Evolutionary conservation across 345 rosid genomes (phyloP), one percentile per base, ranked within the genome.

Genomic region (Gossypium rotundifolium): DNA sequence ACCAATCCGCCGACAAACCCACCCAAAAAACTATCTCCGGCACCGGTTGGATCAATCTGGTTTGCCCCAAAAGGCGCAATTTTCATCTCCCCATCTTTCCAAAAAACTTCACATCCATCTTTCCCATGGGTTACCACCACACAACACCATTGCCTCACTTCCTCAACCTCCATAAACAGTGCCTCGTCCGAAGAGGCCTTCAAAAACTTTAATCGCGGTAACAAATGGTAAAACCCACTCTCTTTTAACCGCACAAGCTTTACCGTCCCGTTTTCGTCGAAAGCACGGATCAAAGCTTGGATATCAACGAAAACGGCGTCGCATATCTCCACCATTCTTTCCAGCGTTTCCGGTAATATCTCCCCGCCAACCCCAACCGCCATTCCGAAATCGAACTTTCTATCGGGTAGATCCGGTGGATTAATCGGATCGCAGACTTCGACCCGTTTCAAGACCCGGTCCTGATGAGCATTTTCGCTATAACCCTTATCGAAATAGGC

Each of bases 281-380:
- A 95, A 8, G 17, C 84, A 71, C 99, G 86, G 69, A 95, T 93
- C 76, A 95, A 29, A 51, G 98, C 90, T 81, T 93, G 99, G 40
- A 95, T 88, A 40, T 93, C 99, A 1, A 90, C 96, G 51, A 85
- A 83, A 33, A 93, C 98, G 1, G 84, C 84, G 9, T 85, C 86
- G 68, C 99, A 93, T 2, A 81, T 83, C 70, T 89, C 91, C 18
- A 88, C 78, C 98, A 95, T 90, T 72, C 78, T 88, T 82, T 89
- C 97, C 2, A 95, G 84, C 69, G 98, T 95, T 80, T 86, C 96
- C 2, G 96, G 91, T 33, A 86, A 73, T 44, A 95, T 84, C 88
- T 95, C 99, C 60, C 99, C 99, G 52, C 96, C 99, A 3, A 95
- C 90, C 7, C 98, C 99, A 67, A 95, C 97, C 10, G 92, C 98